Base-by-base conservation (phyloP, 306 rosid genomes). In the Acacia acuminata region DNA sequence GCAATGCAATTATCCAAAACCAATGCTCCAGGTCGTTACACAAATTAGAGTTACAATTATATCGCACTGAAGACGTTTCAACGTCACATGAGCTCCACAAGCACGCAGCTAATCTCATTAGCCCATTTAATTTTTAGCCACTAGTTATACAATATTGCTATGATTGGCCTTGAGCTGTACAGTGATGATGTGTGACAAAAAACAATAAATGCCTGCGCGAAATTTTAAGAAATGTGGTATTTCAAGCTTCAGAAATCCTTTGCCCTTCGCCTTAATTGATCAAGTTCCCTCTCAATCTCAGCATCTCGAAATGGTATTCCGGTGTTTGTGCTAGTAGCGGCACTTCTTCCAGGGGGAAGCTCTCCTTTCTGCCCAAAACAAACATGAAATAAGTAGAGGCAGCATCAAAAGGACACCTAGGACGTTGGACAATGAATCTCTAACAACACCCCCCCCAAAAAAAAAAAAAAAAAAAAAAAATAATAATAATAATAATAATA, bases 281-380 rank as follows among this genome's bases (percentile, higher is more conserved):
- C 93, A 75, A 92, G 98, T 84, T 94, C 96, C 81, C 42, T 84
- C 88, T 94, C 97, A 58, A 94, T 94, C 76, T 90, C 97, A 11
- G 92, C 61, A 84, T 94, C 98, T 80, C 89, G 91, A 87, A 92
- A 84, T 22, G 97, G 97, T 51, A 65, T 87, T 79, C 88, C 90
- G 65, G 86, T 82, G 68, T 56, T 87, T 71, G 92, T 30, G 73
- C 84, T 87, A 11, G 87, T 38, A 56, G 82, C 22, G 45, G 44
- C 71, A 58, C 91, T 90, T 91, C 97, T 91, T 83, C 98, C 98
- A 5, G 94, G 97, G 32, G 97, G 98, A 79, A 94, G 97, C 78
- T 94, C 94, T 64, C 98, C 98, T 89, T 92, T 94, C 98, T 94
- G 91, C 82, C 81, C 20, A 67, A 82, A 83, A 55, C 78, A 80